Conservation (phyloP, 1,139 yeast genomes). For the Taphrina wiesneri region DNA sequence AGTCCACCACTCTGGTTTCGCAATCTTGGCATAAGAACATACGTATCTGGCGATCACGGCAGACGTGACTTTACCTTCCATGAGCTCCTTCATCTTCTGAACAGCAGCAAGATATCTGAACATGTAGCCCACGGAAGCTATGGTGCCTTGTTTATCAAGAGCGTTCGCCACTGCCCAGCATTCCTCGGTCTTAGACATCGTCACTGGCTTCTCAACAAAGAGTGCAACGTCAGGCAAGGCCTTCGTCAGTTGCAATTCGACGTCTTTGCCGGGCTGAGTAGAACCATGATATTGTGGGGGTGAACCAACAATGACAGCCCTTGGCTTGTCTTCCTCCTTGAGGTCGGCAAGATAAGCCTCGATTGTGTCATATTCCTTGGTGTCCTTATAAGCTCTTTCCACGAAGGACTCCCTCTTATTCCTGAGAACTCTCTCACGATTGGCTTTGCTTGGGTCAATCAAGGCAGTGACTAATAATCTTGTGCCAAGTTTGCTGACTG, state of each 20-base stretch:
- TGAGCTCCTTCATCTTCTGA: conserved; percentile 39
- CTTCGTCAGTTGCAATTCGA: conserved; percentile 38
- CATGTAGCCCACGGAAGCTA: conserved; percentile 41
- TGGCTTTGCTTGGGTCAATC: conserved; percentile 39
- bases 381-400: conserved; percentile 36
- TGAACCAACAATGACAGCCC: conserved; percentile 39
- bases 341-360: conserved; percentile 38
- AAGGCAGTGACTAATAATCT: conserved; percentile 39
- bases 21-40: conserved; percentile 39
- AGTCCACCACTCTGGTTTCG: conserved; percentile 41
- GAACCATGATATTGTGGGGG: conserved; percentile 41
- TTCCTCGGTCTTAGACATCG: conserved; percentile 39
- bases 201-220: conserved; percentile 41
- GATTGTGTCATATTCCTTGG: conserved; percentile 36
- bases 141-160: conserved; percentile 31
- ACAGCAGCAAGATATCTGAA: conserved; percentile 41
- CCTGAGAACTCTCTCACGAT: conserved; percentile 37
- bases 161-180: conserved; percentile 37
- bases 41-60: conserved; percentile 40
- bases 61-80: conserved; percentile 39
- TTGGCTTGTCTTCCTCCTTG: conserved; percentile 34
- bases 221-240: conserved; percentile 38
- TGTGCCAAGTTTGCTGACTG: conserved; percentile 37
- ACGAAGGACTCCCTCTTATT: conserved; percentile 36
- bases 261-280: conserved; percentile 37